A percentile compares a stretch with the other conserved stretches of the same genome.
phyloP scores from a whole-genome alignment of 371 early-diverging fungal species.

The Choanephora cucurbitarum region DNA sequence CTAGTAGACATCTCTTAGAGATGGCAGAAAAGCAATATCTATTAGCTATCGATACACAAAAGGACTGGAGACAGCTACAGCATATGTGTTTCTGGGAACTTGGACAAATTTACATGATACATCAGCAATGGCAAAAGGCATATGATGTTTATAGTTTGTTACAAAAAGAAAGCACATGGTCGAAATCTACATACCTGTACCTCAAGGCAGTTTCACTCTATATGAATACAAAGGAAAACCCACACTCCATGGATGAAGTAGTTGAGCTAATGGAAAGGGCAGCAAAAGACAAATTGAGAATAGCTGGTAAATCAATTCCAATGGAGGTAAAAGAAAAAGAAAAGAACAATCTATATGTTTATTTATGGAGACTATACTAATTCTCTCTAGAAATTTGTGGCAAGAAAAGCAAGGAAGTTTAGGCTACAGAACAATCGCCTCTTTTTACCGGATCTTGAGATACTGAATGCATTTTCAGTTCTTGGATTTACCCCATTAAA shows the following conservation, averaged over 20 bases:
- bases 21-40: conserved; percentile 55
- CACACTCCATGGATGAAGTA: conserved; percentile 22
- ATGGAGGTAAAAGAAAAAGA: conserved; percentile 64
- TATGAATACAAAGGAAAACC: conserved; percentile 17
- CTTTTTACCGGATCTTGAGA: conserved; percentile 69
- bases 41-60: conserved; percentile 44
- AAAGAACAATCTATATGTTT: too few relatives aligned
- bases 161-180: conserved; percentile 73
- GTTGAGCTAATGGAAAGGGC: conserved; percentile 57
- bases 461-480: conserved; percentile 62
- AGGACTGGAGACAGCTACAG: conserved; percentile 76
- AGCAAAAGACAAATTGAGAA: conserved; percentile 59
- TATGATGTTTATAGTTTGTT: conserved; percentile 57
- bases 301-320: conserved; percentile 80
- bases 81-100: conserved; percentile 82
- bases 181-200: conserved; percentile 73
- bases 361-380: too few relatives aligned
- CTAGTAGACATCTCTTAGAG: conserved; percentile 47
- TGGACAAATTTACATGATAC: conserved; percentile 47
- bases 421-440: conserved; percentile 57
- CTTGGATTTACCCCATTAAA: conserved; percentile 60
- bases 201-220: conserved; percentile 60
- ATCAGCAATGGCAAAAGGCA: conserved; percentile 57
- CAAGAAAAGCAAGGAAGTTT: conserved; percentile 74
- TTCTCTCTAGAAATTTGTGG: conserved; percentile 64